Evolutionary conservation across 345 rosid genomes (phyloP), one percentile per base, ranked within the genome.

Genomic region (Mallotus nudiflorus): DNA sequence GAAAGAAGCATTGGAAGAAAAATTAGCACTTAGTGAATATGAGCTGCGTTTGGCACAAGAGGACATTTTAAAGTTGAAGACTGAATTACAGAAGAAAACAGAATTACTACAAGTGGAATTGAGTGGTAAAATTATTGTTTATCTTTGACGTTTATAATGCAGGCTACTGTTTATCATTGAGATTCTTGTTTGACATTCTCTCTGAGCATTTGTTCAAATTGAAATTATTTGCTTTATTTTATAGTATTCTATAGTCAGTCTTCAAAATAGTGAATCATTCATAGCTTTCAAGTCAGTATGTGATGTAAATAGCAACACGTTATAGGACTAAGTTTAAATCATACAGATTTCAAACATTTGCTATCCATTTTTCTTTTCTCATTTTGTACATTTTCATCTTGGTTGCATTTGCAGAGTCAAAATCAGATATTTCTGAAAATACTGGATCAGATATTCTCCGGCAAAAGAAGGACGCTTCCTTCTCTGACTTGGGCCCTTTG

Each of bases 41-140:
- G 97, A 91, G 75, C 83, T 94, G 63, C 96, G 98, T 64, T 83
- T 94, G 71, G 95, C 96, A 3, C 85, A 91, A 79, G 98, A 94
- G 87, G 98, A 94, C 80, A 78, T 85, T 81, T 64, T 83, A 51
- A 90, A 86, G 77, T 83, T 90, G 74, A 87, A 91, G 80, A 60
- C 82, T 35, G 97, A 94, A 19, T 83, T 91, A 74, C 83, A 82
- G 78, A 87, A 82, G 91, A 88, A 86, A 76, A 72, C 83, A 56
- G 90, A 85, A 64, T 65, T 54, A 29, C 72, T 81, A 7, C 78
- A 46, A 63, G 80, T 77, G 46, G 83, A 86, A 65, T 74, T 71
- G 39, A 73, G 73, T 56, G 93, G 98, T 93, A 82, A 74, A 57
- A n/a, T n/a, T n/a, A n/a, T n/a, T n/a, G n/a, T n/a, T n/a, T n/a